A percentile compares a stretch with the other conserved stretches of the same genome.
Evolutionary conservation across 768 basidiomycete genomes (phyloP).

Genomic region (Sarcomyxa edulis): DNA sequence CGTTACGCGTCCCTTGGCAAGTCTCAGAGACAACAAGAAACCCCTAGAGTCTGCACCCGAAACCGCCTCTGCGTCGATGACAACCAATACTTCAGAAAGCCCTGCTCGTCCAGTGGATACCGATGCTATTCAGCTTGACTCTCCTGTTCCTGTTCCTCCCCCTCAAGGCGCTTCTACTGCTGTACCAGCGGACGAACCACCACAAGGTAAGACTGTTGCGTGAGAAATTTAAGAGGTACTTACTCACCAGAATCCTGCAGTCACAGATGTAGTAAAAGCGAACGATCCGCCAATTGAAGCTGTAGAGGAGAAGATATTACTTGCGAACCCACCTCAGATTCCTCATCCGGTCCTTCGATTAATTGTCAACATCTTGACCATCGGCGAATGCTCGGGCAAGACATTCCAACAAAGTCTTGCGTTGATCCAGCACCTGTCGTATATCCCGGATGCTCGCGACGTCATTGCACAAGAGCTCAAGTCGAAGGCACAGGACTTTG

Average conservation of each 20-base stretch:
- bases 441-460: conserved; percentile 83
- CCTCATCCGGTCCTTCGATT: conserved; percentile 81
- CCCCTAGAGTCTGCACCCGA: conserved; percentile 13
- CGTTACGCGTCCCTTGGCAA: conserved; percentile 78
- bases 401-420: conserved; percentile 94
- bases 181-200: too few relatives aligned
- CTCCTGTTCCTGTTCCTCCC: background rate
- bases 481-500: conserved; percentile 83
- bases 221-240: too few relatives aligned
- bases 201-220: background rate
- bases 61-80: conserved; percentile 13
- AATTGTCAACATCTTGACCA: conserved; percentile 95
- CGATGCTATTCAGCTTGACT: background rate
- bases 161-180: too few relatives aligned
- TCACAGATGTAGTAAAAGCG: conserved; percentile 10
- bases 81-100: too few relatives aligned
- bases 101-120: too few relatives aligned
- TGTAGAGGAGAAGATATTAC: conserved; percentile 43
- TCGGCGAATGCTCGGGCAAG: conserved; percentile 91
- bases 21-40: conserved; percentile 49
- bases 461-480: conserved; percentile 87
- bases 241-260: too few relatives aligned
- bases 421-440: conserved; percentile 89
- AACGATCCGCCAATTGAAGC: conserved; percentile 26
- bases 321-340: conserved; percentile 77